Conservation (phyloP, 2,329 filamentous ascomycete species). For the Sodiomyces alkalinus region DNA sequence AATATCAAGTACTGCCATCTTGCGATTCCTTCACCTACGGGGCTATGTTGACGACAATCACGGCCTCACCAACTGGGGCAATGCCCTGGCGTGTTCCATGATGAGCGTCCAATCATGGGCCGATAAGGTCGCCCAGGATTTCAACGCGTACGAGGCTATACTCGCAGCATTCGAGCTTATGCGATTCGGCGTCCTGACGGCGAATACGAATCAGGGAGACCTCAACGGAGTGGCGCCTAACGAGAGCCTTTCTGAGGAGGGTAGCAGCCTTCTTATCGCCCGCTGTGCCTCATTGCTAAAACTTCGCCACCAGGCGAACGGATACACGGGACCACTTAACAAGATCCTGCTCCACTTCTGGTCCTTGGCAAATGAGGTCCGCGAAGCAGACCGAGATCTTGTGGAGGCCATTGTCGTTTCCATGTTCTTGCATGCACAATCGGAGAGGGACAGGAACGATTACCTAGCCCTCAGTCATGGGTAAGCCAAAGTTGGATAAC, state of each 20-base stretch:
- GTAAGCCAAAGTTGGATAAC: constrained; percentile 42
- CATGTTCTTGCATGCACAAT: constrained; percentile 69
- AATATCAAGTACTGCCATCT: constrained; percentile 57
- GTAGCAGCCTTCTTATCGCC: constrained; percentile 67
- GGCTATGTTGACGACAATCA: constrained; percentile 72
- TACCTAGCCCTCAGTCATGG: constrained; percentile 54
- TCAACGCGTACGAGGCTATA: constrained; percentile 55
- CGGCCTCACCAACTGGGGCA: constrained; percentile 70
- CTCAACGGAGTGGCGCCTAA: constrained; percentile 40
- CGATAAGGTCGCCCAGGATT: constrained; percentile 22
- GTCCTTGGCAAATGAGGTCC: constrained; percentile 65
- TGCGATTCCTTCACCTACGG: constrained; percentile 79
- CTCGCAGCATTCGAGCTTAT: constrained; percentile 78
- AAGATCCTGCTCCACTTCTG: constrained; percentile 79
- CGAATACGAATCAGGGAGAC: constrained; percentile 42
- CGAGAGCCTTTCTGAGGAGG: constrained; percentile 56
- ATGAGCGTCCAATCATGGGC: constrained; percentile 41
- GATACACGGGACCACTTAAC: constrained; percentile 89
- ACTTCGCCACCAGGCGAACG: constrained; percentile 68
- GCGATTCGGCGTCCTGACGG: constrained; percentile 62
- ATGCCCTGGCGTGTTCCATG: constrained; percentile 58
- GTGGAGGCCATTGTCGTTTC: constrained; percentile 69
- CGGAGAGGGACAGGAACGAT: constrained; percentile 52
- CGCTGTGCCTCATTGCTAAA: constrained; percentile 73
- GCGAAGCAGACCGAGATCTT: constrained; percentile 65